These are phyloP conservation scores for Ganoderma sp. DNA, from an alignment of 1,284 basidiomycete species.

Conservation along the genomic window DNA sequence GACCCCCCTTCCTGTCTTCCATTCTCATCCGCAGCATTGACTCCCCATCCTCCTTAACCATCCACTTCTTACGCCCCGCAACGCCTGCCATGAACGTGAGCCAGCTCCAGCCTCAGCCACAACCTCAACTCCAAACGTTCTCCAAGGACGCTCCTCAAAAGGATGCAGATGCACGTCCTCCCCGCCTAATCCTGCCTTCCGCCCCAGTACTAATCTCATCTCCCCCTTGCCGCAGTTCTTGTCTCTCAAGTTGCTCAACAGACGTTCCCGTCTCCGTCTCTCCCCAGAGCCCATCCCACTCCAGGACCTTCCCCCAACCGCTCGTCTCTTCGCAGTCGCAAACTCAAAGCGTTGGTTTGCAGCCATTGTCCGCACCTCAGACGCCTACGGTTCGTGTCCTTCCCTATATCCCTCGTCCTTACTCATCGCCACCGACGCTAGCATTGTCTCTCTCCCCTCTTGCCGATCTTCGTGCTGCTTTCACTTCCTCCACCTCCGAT, in stretches of 20 bases:
- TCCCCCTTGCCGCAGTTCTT: conserved; percentile 47
- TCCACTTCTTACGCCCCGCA: conserved; percentile 3
- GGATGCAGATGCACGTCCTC: conserved; percentile 50
- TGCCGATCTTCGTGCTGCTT: conserved; percentile 56
- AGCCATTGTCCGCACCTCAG: conserved; percentile 52
- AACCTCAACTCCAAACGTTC: conserved; percentile 40
- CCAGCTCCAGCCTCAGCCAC: conserved; percentile 44
- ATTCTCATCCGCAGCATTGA: background rate
- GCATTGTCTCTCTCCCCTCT: conserved; percentile 65
- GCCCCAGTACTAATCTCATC: background rate
- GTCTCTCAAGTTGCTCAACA: conserved; percentile 56
- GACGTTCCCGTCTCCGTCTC: conserved; percentile 63
- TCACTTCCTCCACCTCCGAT: conserved; percentile 47
- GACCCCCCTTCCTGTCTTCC: background rate
- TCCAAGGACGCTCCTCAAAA: conserved; percentile 47
- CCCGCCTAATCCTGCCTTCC: background rate
- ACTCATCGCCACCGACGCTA: conserved; percentile 37
- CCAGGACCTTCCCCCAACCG: conserved; percentile 46
- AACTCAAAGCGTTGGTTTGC: conserved; percentile 71
- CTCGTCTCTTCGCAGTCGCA: conserved; percentile 58
- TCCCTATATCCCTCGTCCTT: background rate
- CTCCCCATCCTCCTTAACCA: conserved; percentile 6
- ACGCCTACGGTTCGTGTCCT: conserved; percentile 44
- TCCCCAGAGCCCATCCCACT: conserved; percentile 57
- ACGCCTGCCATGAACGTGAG: conserved; percentile 44